Evolutionary conservation across 345 rosid genomes (phyloP).

Genomic region (Melaleuca alternifolia): DNA sequence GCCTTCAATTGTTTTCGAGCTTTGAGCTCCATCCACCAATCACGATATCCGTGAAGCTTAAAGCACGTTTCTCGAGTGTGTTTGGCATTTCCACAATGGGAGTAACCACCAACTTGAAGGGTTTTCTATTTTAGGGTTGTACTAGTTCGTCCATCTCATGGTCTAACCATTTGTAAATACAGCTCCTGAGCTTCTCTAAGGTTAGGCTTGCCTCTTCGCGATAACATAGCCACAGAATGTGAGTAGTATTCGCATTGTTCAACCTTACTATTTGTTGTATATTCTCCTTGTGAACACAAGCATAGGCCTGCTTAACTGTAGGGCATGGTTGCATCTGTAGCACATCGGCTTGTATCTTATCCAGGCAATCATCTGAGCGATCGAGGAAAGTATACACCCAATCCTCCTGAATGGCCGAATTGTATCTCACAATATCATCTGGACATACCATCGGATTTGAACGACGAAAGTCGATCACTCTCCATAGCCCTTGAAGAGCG

Average conservation of each 20-base stretch:
- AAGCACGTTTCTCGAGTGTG: background rate
- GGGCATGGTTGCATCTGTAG: no score
- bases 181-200: no score
- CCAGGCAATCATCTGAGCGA: background rate
- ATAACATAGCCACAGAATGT: background rate
- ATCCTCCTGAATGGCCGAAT: background rate
- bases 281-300: no score
- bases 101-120: no score
- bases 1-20: background rate
- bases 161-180: background rate
- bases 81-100: background rate
- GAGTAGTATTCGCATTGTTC: background rate
- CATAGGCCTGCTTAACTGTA: no score
- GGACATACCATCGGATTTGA: background rate
- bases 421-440: background rate
- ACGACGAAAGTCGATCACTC: background rate
- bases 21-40: background rate
- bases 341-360: no score
- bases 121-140: no score
- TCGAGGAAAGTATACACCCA: background rate
- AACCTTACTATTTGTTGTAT: no score
- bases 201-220: background rate
- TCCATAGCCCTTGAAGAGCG: background rate
- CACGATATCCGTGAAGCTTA: background rate
- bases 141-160: background rate